Percentiles rank a stretch among this genome's conserved stretches.
phyloP scores from a whole-genome alignment of 805 yeast genomes.

The Debaryomyces castellii region DNA sequence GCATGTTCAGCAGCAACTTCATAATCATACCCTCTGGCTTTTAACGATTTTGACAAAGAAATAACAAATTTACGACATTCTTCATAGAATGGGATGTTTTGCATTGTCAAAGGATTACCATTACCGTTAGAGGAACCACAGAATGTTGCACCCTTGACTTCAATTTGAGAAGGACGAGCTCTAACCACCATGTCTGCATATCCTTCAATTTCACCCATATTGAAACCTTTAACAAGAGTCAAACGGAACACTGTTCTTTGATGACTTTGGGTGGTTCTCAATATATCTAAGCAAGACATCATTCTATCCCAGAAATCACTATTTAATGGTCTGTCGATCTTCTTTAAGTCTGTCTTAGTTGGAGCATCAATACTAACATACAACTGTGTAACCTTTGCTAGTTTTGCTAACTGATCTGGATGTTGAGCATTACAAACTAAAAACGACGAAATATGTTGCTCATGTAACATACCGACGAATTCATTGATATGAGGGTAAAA shows the following conservation, averaged over 20 bases:
- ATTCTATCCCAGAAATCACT: slow-evolving; percentile 89
- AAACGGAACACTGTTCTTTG: slow-evolving; percentile 91
- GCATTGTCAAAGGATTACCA: slow-evolving; percentile 91
- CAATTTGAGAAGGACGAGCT: slow-evolving; percentile 84
- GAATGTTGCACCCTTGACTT: slow-evolving; percentile 92
- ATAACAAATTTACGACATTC: slow-evolving; percentile 80
- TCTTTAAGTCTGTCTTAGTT: slow-evolving; percentile 74
- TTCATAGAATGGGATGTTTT: slow-evolving; percentile 90
- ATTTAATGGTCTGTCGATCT: slow-evolving; percentile 84
- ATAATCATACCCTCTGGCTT: slow-evolving; percentile 66
- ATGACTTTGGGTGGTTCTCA: slow-evolving; percentile 68
- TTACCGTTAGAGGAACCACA: slow-evolving; percentile 86
- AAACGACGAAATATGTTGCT: slow-evolving; percentile 76
- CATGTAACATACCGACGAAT: slow-evolving; percentile 79
- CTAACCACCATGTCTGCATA: slow-evolving; percentile 85
- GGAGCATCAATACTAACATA: slow-evolving; percentile 94
- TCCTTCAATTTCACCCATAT: slow-evolving; percentile 74
- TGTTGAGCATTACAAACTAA: slow-evolving; percentile 96
- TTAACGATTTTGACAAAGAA: slow-evolving; percentile 58
- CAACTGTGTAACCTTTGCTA: slow-evolving; percentile 81
- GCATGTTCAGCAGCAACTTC: slow-evolving; percentile 95
- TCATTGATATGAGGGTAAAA: slow-evolving; percentile 89
- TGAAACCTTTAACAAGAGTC: slow-evolving; percentile 90
- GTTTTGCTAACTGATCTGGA: slow-evolving; percentile 72
- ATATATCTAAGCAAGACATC: slow-evolving; percentile 74